Base-by-base conservation (phyloP, 192 early-diverging fungal genomes). In the Helicostylum pulchrum region DNA sequence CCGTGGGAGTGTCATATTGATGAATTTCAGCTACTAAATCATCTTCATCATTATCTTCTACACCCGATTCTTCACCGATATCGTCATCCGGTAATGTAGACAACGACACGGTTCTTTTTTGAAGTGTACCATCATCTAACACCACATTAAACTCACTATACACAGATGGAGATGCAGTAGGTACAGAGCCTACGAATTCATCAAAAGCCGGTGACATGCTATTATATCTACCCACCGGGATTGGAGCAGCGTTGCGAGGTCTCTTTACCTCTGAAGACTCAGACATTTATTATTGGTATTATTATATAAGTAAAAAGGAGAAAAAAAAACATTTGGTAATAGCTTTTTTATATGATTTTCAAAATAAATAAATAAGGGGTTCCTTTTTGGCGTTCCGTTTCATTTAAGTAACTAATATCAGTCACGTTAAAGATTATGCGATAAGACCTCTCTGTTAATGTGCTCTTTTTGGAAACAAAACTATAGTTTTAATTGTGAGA, bases 91-190 rank as follows among this genome's bases (percentile, higher is more conserved):
- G 67, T 43, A 70, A 42, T 14, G 74, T 76, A 26, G 74, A 76
- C 9, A 76, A 50, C 0, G 74, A 71, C 1, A 76, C 74, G 9
- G 68, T 56, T 39, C 74, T 31, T 57, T 54, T 62, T 61, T 71
- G 65, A 21, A 66, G 36, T 32, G 69, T 76, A 34, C 74, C 74
- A 64, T 76, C 74, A 61, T 76, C 74, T 21, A 71, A 21, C 15
- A 76, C 61, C n/a, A 76, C 74, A 47, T 76, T 61, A 14, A 62
- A 34, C 7, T 70, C 67, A 50, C 67, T 70, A 17, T 46, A 59
- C 5, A 51, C 44, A 8, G 65, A 59, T 1, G 65, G 62, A 7
- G 62, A 50, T 17, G 20, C 39, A 34, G 62, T 32, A 7, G 52
- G 32, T 0, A 51, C 0, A 51, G 52, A 23, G 8, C 31, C 39